Conservation (phyloP, 208 protist genomes). For the Novymonas esmeraldas region DNA sequence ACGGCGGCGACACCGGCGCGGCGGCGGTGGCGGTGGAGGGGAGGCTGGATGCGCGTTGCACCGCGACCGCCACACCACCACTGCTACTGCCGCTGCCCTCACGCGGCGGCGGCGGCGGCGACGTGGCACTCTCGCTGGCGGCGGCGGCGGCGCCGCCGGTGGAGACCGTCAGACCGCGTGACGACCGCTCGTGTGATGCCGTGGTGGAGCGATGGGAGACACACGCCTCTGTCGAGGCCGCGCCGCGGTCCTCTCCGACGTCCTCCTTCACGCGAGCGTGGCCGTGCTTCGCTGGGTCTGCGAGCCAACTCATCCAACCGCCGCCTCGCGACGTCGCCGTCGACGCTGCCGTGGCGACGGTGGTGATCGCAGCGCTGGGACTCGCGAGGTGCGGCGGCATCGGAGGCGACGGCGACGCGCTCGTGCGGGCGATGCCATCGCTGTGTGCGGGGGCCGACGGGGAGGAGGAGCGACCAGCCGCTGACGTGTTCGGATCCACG, state of each 20-base stretch:
- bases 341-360: neutral
- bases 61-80: too few relatives aligned
- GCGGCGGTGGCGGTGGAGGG: neutral
- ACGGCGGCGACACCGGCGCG: too few relatives aligned
- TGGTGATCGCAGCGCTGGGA: neutral
- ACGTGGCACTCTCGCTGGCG: conserved; percentile 13
- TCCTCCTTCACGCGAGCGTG: too few relatives aligned
- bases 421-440: neutral
- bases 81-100: too few relatives aligned
- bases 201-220: too few relatives aligned
- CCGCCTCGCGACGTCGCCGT: conserved; percentile 4
- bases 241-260: too few relatives aligned
- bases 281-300: too few relatives aligned
- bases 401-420: conserved; percentile 7
- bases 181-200: conserved; percentile 26
- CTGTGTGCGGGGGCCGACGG: neutral
- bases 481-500: conserved; percentile 3
- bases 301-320: too few relatives aligned
- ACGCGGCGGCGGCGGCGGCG: conserved; percentile 11
- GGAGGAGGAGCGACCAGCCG: too few relatives aligned
- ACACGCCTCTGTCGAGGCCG: too few relatives aligned
- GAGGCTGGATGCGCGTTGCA: too few relatives aligned
- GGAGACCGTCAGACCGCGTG: conserved; percentile 24
- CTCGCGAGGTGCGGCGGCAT: conserved; percentile 1
- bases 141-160: neutral